phyloP scores from a whole-genome alignment of 192 early-diverging fungal genomes.

The Coemansia sp. region DNA sequence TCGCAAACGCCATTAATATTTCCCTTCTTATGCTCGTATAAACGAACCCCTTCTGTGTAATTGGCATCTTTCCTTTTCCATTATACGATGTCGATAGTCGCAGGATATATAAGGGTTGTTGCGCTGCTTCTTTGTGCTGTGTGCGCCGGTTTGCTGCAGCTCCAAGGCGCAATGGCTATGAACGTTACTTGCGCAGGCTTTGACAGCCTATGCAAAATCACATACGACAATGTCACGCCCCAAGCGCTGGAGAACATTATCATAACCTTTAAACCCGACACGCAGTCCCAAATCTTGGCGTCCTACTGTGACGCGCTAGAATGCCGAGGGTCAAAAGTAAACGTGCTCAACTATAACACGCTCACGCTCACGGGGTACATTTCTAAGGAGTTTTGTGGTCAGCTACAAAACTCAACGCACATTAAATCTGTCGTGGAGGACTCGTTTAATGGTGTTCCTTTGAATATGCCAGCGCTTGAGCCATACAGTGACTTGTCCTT shows the following conservation, averaged over 20 bases:
- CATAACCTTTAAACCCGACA: constrained; percentile 24
- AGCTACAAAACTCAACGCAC: constrained; percentile 14
- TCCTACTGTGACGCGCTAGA: constrained; percentile 39
- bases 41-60: neutral
- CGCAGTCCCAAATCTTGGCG: constrained; percentile 20
- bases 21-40: neutral
- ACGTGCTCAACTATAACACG: constrained; percentile 31
- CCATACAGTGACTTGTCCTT: neutral
- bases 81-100: neutral
- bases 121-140: neutral
- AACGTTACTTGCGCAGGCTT: constrained; percentile 34
- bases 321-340: constrained; percentile 35
- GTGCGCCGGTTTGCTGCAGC: neutral
- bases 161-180: constrained; percentile 4
- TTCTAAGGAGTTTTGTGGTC: constrained; percentile 7
- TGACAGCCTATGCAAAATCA: constrained; percentile 18
- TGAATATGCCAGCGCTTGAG: neutral
- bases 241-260: constrained; percentile 18
- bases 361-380: constrained; percentile 21
- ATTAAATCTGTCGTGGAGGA: constrained; percentile 20
- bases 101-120: neutral
- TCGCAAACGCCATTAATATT: neutral
- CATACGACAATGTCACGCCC: constrained; percentile 34
- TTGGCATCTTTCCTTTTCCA: neutral
- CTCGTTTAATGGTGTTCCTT: neutral